phyloP scores from a whole-genome alignment of 1,284 basidiomycete species.

The Cryptococcus sp. region DNA sequence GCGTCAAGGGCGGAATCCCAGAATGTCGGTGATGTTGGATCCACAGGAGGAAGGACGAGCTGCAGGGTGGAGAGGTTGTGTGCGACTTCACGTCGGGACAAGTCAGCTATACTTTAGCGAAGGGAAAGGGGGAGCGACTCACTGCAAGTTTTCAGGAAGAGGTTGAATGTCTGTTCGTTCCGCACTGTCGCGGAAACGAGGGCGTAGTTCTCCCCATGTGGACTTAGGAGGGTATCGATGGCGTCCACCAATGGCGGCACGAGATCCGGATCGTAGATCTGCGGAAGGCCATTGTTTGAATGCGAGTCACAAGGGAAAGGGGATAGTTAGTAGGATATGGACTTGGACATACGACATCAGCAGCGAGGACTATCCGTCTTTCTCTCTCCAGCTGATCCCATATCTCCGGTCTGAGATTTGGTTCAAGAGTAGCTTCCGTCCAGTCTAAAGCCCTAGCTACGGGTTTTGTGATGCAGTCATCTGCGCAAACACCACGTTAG shows the following conservation, averaged over 20 bases:
- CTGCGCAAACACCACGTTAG: conserved; percentile 1
- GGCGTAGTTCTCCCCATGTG: conserved; percentile 14
- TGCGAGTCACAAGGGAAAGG: no score
- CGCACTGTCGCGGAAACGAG: conserved; percentile 52
- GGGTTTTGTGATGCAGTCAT: conserved; percentile 4
- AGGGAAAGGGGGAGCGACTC: conserved; percentile 5
- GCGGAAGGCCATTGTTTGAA: neutral
- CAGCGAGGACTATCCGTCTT: conserved; percentile 43
- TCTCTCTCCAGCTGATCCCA: conserved; percentile 25
- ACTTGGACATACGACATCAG: conserved; percentile 48
- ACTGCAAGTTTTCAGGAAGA: conserved; percentile 44
- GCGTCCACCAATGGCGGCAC: conserved; percentile 46
- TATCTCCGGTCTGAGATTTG: conserved; percentile 19
- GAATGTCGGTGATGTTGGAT: conserved; percentile 32
- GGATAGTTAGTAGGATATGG: neutral
- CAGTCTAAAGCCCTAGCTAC: conserved; percentile 36
- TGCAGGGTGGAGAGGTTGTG: conserved; percentile 5
- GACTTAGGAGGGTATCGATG: conserved; percentile 34
- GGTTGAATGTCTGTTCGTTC: conserved; percentile 47
- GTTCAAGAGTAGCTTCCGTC: conserved; percentile 26
- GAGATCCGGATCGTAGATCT: conserved; percentile 53
- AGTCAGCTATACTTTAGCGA: neutral
- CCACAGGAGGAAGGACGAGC: conserved; percentile 31
- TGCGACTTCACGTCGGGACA: conserved; percentile 1
- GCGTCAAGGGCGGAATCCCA: conserved; percentile 48